Evolutionary conservation across 2,329 filamentous ascomycete species (phyloP).

Genomic region (Alternaria viburni): DNA sequence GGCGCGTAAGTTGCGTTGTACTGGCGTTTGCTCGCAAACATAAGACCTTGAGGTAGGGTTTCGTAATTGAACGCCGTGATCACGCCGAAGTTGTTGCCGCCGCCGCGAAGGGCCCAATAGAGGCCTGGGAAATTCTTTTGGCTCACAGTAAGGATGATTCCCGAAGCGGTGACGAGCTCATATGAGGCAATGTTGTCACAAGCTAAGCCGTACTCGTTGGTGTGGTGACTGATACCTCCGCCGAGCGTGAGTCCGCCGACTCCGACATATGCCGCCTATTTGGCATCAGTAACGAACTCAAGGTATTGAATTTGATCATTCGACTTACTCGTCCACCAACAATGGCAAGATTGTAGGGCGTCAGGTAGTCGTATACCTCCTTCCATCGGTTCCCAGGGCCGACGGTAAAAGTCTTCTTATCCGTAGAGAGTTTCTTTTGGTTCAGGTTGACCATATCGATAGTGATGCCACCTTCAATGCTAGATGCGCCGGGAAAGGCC

Average conservation of each 20-base stretch:
- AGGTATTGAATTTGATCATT: not conserved
- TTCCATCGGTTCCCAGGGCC: constrained; percentile 44
- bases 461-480: constrained; percentile 52
- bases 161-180: constrained; percentile 36
- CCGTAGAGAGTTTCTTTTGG: constrained; percentile 28
- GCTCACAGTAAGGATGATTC: constrained; percentile 21
- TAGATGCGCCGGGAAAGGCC: constrained; percentile 49
- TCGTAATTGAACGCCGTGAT: constrained; percentile 34
- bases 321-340: constrained; percentile 36
- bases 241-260: constrained; percentile 29
- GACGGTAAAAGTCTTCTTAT: constrained; percentile 33
- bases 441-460: constrained; percentile 48
- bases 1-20: constrained; percentile 16
- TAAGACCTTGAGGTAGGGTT: constrained; percentile 17
- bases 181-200: constrained; percentile 44
- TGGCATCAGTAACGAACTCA: not conserved
- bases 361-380: constrained; percentile 40
- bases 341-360: constrained; percentile 28
- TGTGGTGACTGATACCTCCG: constrained; percentile 19
- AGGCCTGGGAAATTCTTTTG: constrained; percentile 45
- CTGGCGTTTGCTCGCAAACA: constrained; percentile 7
- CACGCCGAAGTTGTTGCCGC: constrained; percentile 45
- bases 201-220: constrained; percentile 22
- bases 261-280: constrained; percentile 21
- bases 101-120: constrained; percentile 47